These are phyloP conservation scores for Periglandula ipomoeae DNA, from an alignment of 2,329 filamentous ascomycete genomes.

Conservation along the genomic window DNA sequence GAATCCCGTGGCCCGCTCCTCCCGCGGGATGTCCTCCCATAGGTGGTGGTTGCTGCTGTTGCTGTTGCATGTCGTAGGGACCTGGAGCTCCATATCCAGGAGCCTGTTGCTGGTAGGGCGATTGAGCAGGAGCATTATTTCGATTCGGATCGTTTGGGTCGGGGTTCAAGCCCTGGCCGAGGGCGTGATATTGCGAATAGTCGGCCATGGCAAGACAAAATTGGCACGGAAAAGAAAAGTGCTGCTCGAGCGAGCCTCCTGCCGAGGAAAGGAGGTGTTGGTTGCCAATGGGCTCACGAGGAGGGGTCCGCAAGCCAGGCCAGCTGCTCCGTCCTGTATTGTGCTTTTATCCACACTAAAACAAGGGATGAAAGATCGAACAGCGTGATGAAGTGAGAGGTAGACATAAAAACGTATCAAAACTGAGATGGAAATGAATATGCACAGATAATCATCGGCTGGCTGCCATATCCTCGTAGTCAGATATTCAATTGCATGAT, in stretches of 20 bases:
- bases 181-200: constrained; percentile 45
- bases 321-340: not conserved
- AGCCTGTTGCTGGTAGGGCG: constrained; percentile 41
- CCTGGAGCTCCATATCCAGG: constrained; percentile 16
- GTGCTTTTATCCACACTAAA: not conserved
- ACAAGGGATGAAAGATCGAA: too few species aligned
- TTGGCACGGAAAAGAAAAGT: not conserved
- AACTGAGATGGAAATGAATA: not conserved
- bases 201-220: constrained; percentile 37
- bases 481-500: not conserved
- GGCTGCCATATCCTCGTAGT: not conserved
- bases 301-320: constrained; percentile 6
- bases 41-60: constrained; percentile 3
- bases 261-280: constrained; percentile 3
- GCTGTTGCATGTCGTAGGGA: constrained; percentile 11
- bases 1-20: constrained; percentile 23
- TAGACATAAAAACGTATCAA: not conserved
- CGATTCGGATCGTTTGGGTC: constrained; percentile 46
- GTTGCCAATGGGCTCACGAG: constrained; percentile 1
- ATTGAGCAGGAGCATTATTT: constrained; percentile 39
- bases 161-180: constrained; percentile 45
- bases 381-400: too few species aligned
- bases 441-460: not conserved
- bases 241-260: constrained; percentile 4
- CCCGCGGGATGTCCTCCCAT: not conserved